phyloP scores from a whole-genome alignment of 352 stramenopile species.

The Phytopythium mirpurense region DNA sequence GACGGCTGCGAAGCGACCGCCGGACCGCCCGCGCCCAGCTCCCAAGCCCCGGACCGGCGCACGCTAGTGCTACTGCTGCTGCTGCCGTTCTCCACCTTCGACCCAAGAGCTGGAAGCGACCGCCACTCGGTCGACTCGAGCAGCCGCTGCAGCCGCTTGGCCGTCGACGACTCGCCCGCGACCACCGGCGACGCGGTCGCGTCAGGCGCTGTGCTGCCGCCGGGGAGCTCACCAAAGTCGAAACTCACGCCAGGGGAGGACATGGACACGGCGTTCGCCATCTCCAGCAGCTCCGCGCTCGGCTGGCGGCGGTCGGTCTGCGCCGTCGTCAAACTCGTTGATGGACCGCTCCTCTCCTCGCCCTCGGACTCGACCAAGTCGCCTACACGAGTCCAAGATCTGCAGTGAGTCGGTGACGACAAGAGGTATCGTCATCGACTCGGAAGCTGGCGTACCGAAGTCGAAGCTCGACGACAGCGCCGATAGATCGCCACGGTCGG shows the following conservation, averaged over 20 bases:
- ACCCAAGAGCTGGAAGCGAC: not conserved
- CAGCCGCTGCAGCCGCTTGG: constrained; percentile 40
- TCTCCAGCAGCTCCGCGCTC: not conserved
- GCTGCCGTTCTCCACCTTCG: too few relatives aligned
- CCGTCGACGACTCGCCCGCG: constrained; percentile 22
- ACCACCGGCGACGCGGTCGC: not conserved
- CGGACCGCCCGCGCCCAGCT: not conserved
- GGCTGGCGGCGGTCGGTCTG: not conserved
- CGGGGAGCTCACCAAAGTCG: not conserved
- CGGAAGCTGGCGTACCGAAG: constrained; percentile 27
- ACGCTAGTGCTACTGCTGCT: not conserved
- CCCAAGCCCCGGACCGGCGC: constrained; percentile 3
- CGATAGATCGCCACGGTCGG: not conserved
- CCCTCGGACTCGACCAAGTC: constrained; percentile 30
- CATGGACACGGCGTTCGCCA: not conserved
- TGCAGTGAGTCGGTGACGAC: not conserved
- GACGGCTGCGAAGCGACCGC: constrained; percentile 7
- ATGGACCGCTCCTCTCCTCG: not conserved
- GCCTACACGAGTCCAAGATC: constrained; percentile 10
- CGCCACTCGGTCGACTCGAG: constrained; percentile 72
- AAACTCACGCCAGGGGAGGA: not conserved
- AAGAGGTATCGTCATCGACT: not conserved
- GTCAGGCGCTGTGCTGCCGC: not conserved
- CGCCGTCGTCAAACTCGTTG: not conserved
- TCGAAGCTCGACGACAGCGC: constrained; percentile 28